Percentiles rank a stretch among this genome's conserved stretches.
Evolutionary conservation across 805 yeast genomes (phyloP).

Genomic region (Cephaloascus fragrans): DNA sequence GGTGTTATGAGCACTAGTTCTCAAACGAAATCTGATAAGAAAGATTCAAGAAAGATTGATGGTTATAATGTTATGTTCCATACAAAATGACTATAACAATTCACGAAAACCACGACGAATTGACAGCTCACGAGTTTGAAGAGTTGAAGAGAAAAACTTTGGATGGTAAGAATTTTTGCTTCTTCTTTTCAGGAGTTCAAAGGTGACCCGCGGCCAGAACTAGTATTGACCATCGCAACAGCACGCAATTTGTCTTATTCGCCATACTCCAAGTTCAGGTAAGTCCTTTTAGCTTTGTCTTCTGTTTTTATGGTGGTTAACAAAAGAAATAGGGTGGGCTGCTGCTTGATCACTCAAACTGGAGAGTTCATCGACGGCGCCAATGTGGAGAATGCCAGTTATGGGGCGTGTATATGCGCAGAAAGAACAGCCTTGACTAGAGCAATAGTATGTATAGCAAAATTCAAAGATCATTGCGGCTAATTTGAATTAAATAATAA

Average conservation of each 20-base stretch:
- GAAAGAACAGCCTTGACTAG: constrained; percentile 26
- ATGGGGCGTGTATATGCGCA: constrained; percentile 45
- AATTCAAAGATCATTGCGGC: too few relatives aligned
- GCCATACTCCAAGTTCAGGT: constrained; percentile 58
- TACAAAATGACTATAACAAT: background rate
- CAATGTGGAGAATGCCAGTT: constrained; percentile 89
- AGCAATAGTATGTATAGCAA: constrained; percentile 17
- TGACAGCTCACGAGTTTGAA: constrained; percentile 9
- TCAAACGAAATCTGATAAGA: too few relatives aligned
- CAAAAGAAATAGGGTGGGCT: constrained; percentile 54
- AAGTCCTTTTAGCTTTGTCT: constrained; percentile 8
- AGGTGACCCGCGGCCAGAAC: constrained; percentile 1
- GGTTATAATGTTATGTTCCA: too few relatives aligned
- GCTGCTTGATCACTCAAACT: constrained; percentile 46
- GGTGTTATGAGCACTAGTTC: too few relatives aligned
- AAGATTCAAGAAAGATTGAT: too few relatives aligned
- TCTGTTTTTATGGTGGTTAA: background rate
- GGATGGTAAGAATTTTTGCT: constrained; percentile 6
- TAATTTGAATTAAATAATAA: too few relatives aligned
- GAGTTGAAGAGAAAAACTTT: constrained; percentile 15
- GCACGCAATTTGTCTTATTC: constrained; percentile 35
- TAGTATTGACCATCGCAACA: too few relatives aligned
- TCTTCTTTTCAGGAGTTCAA: background rate
- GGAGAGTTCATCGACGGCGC: constrained; percentile 60
- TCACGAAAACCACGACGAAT: constrained; percentile 1